A percentile compares a stretch with the other conserved stretches of the same genome.
phyloP scores from a whole-genome alignment of 2,329 filamentous ascomycete species.

The Falciphora oryzae region DNA sequence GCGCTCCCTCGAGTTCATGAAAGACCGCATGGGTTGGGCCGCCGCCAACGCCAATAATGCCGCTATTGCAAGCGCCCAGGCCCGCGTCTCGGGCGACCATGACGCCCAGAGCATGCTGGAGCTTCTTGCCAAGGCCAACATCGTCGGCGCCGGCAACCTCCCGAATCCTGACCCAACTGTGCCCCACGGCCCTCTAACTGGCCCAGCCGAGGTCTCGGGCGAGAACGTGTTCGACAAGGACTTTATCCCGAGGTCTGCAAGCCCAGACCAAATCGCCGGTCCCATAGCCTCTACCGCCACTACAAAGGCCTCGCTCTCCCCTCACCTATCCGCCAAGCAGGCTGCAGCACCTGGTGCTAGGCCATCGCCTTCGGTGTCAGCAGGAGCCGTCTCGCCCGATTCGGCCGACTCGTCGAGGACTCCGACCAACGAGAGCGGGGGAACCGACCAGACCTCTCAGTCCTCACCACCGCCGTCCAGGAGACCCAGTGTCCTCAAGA shows the following conservation, averaged over 20 bases:
- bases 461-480: constrained; percentile 51
- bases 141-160: constrained; percentile 64
- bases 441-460: constrained; percentile 33
- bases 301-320: constrained; percentile 4
- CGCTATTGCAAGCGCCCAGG: constrained; percentile 76
- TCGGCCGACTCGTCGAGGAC: constrained; percentile 48
- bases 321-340: not conserved
- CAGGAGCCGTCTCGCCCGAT: constrained; percentile 20
- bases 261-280: constrained; percentile 37
- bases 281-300: constrained; percentile 2
- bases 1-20: constrained; percentile 93
- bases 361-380: not conserved
- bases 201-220: constrained; percentile 66
- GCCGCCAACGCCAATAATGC: constrained; percentile 52
- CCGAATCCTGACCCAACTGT: constrained; percentile 39
- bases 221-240: constrained; percentile 82
- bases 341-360: not conserved
- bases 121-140: constrained; percentile 71
- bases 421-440: constrained; percentile 50
- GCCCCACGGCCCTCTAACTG: constrained; percentile 64
- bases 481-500: constrained; percentile 63
- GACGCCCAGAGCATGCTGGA: constrained; percentile 91
- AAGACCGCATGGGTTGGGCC: constrained; percentile 80
- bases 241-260: constrained; percentile 55
- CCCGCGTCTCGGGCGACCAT: constrained; percentile 72